These are phyloP conservation scores for Dipodascus albidus DNA, from an alignment of 805 yeast genomes.

Conservation along the genomic window DNA sequence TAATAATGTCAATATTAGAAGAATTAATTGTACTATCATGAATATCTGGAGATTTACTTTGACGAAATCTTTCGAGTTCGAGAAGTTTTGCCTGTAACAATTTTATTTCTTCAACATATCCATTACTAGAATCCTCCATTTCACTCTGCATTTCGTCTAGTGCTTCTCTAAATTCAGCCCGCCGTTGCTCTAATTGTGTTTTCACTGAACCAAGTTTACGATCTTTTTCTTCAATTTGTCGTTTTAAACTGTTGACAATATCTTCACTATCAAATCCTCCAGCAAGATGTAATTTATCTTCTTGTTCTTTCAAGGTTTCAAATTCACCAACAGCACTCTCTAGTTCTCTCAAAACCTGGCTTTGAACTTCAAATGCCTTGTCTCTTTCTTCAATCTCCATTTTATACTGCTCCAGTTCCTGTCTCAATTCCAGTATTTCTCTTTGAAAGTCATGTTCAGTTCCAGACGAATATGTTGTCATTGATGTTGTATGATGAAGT, in stretches of 20 bases:
- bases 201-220: constrained; percentile 18
- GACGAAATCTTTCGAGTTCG: background rate
- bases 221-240: constrained; percentile 19
- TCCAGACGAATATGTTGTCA: background rate
- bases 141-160: constrained; percentile 20
- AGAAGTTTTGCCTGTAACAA: constrained; percentile 2
- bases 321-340: constrained; percentile 36
- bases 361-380: constrained; percentile 31
- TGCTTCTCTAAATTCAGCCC: constrained; percentile 23
- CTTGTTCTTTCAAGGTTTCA: constrained; percentile 13
- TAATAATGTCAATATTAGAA: background rate
- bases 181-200: constrained; percentile 20
- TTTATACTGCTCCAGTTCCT: background rate
- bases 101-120: constrained; percentile 15
- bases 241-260: constrained; percentile 19
- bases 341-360: constrained; percentile 36
- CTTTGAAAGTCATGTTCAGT: background rate
- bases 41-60: background rate
- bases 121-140: constrained; percentile 14
- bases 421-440: background rate
- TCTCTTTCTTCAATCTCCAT: constrained; percentile 15
- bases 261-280: constrained; percentile 20
- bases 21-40: background rate
- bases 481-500: too few relatives aligned
- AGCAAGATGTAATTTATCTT: constrained; percentile 15